These are phyloP conservation scores for Candida ponderosae DNA, from an alignment of 805 yeast genomes.

Conservation along the genomic window DNA sequence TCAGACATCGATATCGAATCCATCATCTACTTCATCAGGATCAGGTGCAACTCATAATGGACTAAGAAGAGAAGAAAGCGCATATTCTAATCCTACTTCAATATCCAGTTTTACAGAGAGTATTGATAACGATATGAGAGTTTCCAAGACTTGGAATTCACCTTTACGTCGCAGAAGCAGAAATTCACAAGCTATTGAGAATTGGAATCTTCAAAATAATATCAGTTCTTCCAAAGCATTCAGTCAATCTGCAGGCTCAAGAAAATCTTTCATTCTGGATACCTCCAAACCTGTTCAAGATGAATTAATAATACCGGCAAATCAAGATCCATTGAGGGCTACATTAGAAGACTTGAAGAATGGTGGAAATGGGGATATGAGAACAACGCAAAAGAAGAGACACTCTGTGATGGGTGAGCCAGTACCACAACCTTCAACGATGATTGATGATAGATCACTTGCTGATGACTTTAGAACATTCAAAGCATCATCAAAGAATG, in stretches of 20 bases:
- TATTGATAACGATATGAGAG: slow-evolving; percentile 13
- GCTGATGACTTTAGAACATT: slow-evolving; percentile 9
- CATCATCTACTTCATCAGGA: slow-evolving; percentile 9
- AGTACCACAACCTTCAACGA: too few relatives aligned
- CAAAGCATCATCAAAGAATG: slow-evolving; percentile 8
- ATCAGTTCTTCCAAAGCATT: not conserved
- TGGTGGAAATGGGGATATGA: slow-evolving; percentile 35
- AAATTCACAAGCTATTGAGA: slow-evolving; percentile 10
- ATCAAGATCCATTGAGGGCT: slow-evolving; percentile 43
- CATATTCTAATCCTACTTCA: slow-evolving; percentile 21
- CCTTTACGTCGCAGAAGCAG: slow-evolving; percentile 21
- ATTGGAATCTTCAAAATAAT: slow-evolving; percentile 7
- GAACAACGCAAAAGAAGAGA: slow-evolving; percentile 18
- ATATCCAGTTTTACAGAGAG: slow-evolving; percentile 20
- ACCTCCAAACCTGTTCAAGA: slow-evolving; percentile 3
- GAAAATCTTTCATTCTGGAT: slow-evolving; percentile 18
- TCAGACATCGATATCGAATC: slow-evolving; percentile 20
- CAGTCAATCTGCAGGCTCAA: slow-evolving; percentile 2
- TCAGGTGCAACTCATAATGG: slow-evolving; percentile 5
- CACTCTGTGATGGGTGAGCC: too few relatives aligned
- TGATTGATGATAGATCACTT: not conserved
- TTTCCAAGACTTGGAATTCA: slow-evolving; percentile 21
- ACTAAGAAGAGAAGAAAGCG: slow-evolving; percentile 13
- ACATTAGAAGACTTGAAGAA: slow-evolving; percentile 38
- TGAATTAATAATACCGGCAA: slow-evolving; percentile 8